Conservation (phyloP, 1,139 yeast species). For the Taiozyma onychis region DNA sequence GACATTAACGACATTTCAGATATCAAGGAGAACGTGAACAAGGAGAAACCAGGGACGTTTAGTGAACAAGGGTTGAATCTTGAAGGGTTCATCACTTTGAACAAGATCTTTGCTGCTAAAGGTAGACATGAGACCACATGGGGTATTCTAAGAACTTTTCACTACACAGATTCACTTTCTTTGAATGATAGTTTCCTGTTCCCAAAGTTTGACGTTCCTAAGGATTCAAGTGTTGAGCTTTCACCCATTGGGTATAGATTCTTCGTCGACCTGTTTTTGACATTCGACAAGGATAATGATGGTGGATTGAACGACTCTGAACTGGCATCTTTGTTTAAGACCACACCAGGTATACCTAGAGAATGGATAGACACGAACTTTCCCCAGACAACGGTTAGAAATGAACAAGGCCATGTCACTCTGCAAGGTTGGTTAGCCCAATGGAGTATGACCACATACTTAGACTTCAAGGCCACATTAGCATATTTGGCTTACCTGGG, state of each 20-base stretch:
- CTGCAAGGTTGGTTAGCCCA: constrained; percentile 98
- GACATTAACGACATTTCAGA: constrained; percentile 47
- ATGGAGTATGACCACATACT: constrained; percentile 92
- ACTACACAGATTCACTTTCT: constrained; percentile 87
- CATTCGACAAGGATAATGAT: constrained; percentile 90
- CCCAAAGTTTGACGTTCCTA: constrained; percentile 76
- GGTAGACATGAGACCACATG: constrained; percentile 96
- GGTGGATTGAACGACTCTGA: constrained; percentile 85
- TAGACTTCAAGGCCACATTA: constrained; percentile 77
- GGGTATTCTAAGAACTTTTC: constrained; percentile 85
- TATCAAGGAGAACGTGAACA: constrained; percentile 37
- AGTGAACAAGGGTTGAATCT: constrained; percentile 54
- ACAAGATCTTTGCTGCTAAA: constrained; percentile 76
- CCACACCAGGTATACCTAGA: constrained; percentile 89
- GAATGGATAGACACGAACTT: constrained; percentile 83
- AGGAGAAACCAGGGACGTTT: constrained; percentile 17
- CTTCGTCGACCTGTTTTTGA: constrained; percentile 78
- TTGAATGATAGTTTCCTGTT: constrained; percentile 69
- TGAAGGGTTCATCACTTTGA: constrained; percentile 70
- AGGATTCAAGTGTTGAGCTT: constrained; percentile 77
- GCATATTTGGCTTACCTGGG: constrained; percentile 90
- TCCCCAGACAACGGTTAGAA: constrained; percentile 82
- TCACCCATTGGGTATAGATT: constrained; percentile 93
- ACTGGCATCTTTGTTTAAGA: constrained; percentile 59
- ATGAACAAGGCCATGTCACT: constrained; percentile 84